These are phyloP conservation scores for Pelargonium nanum DNA, from an alignment of 345 rosid genomes.

Conservation along the genomic window DNA sequence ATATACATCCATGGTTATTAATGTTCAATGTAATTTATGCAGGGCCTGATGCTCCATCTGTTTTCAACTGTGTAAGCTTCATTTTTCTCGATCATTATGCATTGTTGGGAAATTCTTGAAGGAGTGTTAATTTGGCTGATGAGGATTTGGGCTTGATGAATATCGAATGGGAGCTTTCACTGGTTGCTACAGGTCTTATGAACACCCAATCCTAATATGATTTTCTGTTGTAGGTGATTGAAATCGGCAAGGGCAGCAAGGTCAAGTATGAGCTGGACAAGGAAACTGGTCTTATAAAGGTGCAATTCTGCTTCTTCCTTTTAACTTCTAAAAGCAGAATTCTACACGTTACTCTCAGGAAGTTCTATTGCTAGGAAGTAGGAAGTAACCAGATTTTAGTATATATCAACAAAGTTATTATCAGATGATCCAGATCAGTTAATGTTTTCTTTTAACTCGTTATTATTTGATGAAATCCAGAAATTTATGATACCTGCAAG, in stretches of 20 bases:
- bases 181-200: not conserved
- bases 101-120: not conserved
- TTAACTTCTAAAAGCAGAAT: not conserved
- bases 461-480: too few species aligned
- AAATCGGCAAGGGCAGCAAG: slow-evolving; percentile 91
- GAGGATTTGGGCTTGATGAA: not conserved
- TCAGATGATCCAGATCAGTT: too few species aligned
- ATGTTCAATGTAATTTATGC: slow-evolving; percentile 20
- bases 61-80: slow-evolving; percentile 77
- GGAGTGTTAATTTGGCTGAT: not conserved
- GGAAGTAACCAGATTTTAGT: too few species aligned
- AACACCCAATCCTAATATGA: not conserved
- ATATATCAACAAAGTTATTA: too few species aligned
- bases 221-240: slow-evolving; percentile 56
- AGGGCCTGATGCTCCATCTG: slow-evolving; percentile 84
- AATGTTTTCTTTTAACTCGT: not conserved
- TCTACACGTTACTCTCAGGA: not conserved
- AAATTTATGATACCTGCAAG: too few species aligned
- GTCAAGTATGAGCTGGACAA: slow-evolving; percentile 98
- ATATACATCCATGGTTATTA: not conserved
- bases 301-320: slow-evolving; percentile 16
- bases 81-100: slow-evolving; percentile 1
- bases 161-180: slow-evolving; percentile 2
- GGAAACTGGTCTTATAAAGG: slow-evolving; percentile 78
- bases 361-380: not conserved